phyloP scores from a whole-genome alignment of 2,329 filamentous ascomycete species.

The Aspergillus pseudoglaucus region DNA sequence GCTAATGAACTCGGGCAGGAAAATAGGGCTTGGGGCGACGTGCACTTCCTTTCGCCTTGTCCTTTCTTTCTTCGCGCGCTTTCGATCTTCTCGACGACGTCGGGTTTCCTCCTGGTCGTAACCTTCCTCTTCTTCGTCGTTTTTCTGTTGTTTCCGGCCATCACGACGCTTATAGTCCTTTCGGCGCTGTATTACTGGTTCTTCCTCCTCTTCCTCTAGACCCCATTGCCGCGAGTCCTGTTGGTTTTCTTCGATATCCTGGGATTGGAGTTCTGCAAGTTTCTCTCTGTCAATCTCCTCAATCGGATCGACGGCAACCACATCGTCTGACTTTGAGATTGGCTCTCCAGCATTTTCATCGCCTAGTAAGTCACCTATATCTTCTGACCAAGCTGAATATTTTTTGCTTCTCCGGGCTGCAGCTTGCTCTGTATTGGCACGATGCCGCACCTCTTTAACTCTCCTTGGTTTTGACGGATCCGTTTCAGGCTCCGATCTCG shows the following conservation, averaged over 20 bases:
- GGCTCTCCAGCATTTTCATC: too few relatives aligned
- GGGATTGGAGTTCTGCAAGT: neutral
- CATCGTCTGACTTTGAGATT: too few relatives aligned
- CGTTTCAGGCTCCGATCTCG: neutral
- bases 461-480: too few relatives aligned
- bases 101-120: slow-evolving; percentile 31
- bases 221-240: slow-evolving; percentile 22
- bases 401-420: neutral
- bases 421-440: too few relatives aligned
- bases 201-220: slow-evolving; percentile 11
- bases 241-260: slow-evolving; percentile 1
- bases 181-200: neutral
- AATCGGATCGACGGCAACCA: neutral
- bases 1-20: slow-evolving; percentile 84
- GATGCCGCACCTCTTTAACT: too few relatives aligned
- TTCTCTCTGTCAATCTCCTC: neutral
- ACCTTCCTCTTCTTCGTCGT: slow-evolving; percentile 24
- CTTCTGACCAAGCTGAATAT: too few relatives aligned
- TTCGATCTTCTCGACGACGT: slow-evolving; percentile 38
- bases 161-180: slow-evolving; percentile 2
- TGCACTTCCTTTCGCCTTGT: slow-evolving; percentile 30
- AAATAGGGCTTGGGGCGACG: slow-evolving; percentile 54
- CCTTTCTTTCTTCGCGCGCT: slow-evolving; percentile 35
- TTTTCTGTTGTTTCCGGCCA: slow-evolving; percentile 15
- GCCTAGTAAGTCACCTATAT: too few relatives aligned